A percentile compares a stretch with the other conserved stretches of the same genome.
phyloP scores from a whole-genome alignment of 306 rosid species.

The Acacia melanoxylon region DNA sequence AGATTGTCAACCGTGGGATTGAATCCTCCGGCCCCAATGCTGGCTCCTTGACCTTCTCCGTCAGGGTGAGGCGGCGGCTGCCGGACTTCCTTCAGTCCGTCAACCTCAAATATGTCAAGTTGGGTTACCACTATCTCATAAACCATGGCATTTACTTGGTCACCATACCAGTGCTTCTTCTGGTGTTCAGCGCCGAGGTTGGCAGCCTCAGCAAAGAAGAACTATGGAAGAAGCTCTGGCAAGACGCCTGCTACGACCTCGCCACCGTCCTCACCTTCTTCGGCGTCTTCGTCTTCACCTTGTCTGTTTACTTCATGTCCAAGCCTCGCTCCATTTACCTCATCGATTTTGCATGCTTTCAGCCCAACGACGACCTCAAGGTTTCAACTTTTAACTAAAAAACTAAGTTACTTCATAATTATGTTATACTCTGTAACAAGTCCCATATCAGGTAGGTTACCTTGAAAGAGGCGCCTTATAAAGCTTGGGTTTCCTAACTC shows the following conservation, averaged over 20 bases:
- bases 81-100: constrained; percentile 95
- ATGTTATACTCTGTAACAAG: neutral
- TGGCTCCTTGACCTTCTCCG: constrained; percentile 83
- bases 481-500: too few relatives aligned
- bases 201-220: constrained; percentile 83
- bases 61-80: constrained; percentile 73
- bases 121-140: constrained; percentile 90
- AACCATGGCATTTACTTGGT: constrained; percentile 87
- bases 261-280: constrained; percentile 81
- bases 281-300: constrained; percentile 81
- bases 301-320: constrained; percentile 90
- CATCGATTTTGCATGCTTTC: constrained; percentile 77
- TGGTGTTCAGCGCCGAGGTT: constrained; percentile 92
- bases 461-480: too few relatives aligned
- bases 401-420: neutral
- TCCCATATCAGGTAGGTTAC: too few relatives aligned
- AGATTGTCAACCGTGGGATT: constrained; percentile 90
- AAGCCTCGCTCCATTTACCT: constrained; percentile 90
- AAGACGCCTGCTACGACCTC: constrained; percentile 86
- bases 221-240: constrained; percentile 90
- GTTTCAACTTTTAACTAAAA: constrained; percentile 33
- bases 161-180: constrained; percentile 73
- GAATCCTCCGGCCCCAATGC: constrained; percentile 94
- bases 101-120: constrained; percentile 89
- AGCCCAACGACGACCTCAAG: constrained; percentile 74